Conservation (phyloP, 1,284 basidiomycete genomes). For the Cystobasidium sp. region DNA sequence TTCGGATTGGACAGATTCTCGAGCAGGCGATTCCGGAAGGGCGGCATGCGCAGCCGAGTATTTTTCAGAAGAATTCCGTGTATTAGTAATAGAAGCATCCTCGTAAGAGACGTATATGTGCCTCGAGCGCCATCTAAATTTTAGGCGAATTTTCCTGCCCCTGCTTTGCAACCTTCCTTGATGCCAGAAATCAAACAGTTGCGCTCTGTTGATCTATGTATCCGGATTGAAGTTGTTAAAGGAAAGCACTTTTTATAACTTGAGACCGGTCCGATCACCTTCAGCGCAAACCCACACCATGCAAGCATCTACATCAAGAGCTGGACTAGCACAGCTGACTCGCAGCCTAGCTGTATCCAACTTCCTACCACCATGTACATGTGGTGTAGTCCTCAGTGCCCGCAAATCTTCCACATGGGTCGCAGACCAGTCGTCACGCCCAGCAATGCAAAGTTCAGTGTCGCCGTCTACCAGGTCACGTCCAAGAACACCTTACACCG, state of each 20-base stretch:
- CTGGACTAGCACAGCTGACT: background rate
- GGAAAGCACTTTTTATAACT: background rate
- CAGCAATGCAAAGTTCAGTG: background rate
- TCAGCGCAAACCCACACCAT: constrained; percentile 1
- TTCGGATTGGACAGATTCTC: background rate
- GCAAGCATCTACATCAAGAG: constrained; percentile 38
- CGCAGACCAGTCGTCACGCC: background rate
- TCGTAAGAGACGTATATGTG: too few relatives aligned
- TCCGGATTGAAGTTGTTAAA: too few relatives aligned
- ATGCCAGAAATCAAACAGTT: too few relatives aligned
- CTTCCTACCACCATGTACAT: constrained; percentile 24
- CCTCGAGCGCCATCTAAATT: too few relatives aligned
- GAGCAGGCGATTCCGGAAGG: background rate
- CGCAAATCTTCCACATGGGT: background rate
- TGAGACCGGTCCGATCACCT: background rate
- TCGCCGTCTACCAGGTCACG: background rate
- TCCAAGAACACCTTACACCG: constrained; percentile 3
- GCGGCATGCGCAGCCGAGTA: too few relatives aligned
- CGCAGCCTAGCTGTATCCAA: background rate
- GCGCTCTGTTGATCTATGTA: too few relatives aligned
- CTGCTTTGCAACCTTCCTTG: too few relatives aligned
- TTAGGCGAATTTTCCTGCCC: too few relatives aligned
- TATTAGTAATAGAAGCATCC: too few relatives aligned
- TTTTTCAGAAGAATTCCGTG: too few relatives aligned
- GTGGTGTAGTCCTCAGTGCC: background rate